A percentile compares a stretch with the other conserved stretches of the same genome.
Conservation (phyloP, 1,284 basidiomycete species). For the Naganishia albida region DNA sequence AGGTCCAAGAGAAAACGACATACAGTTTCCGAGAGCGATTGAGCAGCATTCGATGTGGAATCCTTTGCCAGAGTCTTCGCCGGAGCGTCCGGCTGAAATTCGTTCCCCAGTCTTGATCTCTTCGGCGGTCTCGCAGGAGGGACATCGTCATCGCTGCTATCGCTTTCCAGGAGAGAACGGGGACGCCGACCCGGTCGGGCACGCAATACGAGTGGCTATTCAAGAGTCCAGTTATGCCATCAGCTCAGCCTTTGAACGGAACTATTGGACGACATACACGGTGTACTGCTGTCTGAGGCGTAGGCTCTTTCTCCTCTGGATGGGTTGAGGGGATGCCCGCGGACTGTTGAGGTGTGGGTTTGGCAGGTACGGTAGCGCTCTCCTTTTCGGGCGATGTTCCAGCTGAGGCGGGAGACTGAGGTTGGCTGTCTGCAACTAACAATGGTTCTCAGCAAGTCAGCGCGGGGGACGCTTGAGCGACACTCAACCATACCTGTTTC, state of each 20-base stretch:
- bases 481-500: background rate
- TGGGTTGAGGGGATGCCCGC: slow-evolving; percentile 31
- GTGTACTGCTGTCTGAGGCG: background rate
- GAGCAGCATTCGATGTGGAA: background rate
- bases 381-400: background rate
- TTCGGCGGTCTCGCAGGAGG: background rate
- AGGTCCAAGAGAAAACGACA: background rate
- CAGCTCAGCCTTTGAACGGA: no score
- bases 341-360: slow-evolving; percentile 6
- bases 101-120: background rate
- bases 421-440: background rate
- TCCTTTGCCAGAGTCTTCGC: slow-evolving; percentile 4
- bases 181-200: slow-evolving; percentile 9
- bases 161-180: background rate
- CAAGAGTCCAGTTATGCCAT: no score
- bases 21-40: slow-evolving; percentile 21
- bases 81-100: no score
- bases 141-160: slow-evolving; percentile 15
- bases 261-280: no score
- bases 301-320: slow-evolving; percentile 28
- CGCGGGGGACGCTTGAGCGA: background rate
- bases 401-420: background rate
- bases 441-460: background rate
- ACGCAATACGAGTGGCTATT: slow-evolving; percentile 28
- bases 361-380: background rate